phyloP scores from a whole-genome alignment of 2,329 filamentous ascomycete species.

The Diaporthe ilicicola region DNA sequence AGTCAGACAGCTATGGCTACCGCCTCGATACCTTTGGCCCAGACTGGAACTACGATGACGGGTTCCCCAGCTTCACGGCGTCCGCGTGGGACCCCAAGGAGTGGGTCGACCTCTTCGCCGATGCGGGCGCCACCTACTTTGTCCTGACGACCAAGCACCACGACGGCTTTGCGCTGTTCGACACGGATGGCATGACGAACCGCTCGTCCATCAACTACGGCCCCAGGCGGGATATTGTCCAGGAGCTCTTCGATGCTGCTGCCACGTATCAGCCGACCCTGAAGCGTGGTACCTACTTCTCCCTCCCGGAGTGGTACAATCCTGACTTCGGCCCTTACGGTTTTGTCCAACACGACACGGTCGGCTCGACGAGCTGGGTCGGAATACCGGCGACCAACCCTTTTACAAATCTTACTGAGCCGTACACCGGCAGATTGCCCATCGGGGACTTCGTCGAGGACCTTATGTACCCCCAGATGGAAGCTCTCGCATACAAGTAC shows the following conservation, averaged over 20 bases:
- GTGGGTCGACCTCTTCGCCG: constrained; percentile 62
- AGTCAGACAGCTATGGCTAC: constrained; percentile 56
- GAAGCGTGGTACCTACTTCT: constrained; percentile 57
- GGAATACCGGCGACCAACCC: constrained; percentile 52
- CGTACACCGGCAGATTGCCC: constrained; percentile 52
- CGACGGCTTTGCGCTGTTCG: constrained; percentile 57
- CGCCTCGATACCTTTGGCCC: constrained; percentile 59
- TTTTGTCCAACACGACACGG: constrained; percentile 45
- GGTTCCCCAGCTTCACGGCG: constrained; percentile 62
- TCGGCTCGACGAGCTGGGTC: constrained; percentile 45
- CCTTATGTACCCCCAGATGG: constrained; percentile 57
- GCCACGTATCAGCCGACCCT: constrained; percentile 50
- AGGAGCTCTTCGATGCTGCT: constrained; percentile 54
- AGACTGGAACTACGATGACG: constrained; percentile 63
- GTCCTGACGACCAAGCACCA: constrained; percentile 57
- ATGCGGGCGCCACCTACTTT: constrained; percentile 60
- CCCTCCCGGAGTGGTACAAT: constrained; percentile 59
- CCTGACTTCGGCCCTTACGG: constrained; percentile 54
- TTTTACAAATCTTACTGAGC: constrained; percentile 50
- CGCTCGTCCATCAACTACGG: constrained; percentile 51
- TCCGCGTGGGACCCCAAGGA: constrained; percentile 57
- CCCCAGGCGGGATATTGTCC: constrained; percentile 50
- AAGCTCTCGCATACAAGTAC: constrained; percentile 52
- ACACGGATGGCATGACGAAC: constrained; percentile 48
- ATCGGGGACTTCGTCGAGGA: constrained; percentile 52